phyloP scores from a whole-genome alignment of 1,284 basidiomycete genomes.

The Apiotrichum akiyoshidainum region DNA sequence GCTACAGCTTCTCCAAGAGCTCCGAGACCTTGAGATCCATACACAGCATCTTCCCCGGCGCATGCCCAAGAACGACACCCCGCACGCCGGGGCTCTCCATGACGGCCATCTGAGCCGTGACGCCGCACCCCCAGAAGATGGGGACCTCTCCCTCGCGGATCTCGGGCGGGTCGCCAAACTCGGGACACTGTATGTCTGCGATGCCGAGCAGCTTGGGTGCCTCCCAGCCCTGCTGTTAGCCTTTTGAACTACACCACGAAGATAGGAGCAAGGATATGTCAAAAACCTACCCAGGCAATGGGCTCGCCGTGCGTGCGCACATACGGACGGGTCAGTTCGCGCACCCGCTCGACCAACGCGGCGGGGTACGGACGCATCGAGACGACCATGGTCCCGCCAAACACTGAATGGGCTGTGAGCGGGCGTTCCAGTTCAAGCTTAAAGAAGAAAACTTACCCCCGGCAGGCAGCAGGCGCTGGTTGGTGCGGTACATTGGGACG shows the following conservation, averaged over 20 bases:
- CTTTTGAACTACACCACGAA: too few species aligned
- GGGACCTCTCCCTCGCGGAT: slow-evolving; percentile 37
- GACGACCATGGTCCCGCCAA: slow-evolving; percentile 38
- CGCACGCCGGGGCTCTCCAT: slow-evolving; percentile 23
- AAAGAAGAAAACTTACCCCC: slow-evolving; percentile 11
- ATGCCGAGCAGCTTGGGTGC: slow-evolving; percentile 33
- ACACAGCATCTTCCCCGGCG: slow-evolving; percentile 40
- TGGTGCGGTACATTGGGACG: slow-evolving; percentile 39
- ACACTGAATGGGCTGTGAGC: slow-evolving; percentile 18
- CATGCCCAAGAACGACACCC: slow-evolving; percentile 32
- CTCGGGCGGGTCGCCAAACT: slow-evolving; percentile 32
- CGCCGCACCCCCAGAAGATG: slow-evolving; percentile 45
- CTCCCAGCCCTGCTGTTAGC: slow-evolving; percentile 26
- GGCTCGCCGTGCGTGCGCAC: slow-evolving; percentile 40
- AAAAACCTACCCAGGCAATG: slow-evolving; percentile 29
- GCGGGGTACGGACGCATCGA: slow-evolving; percentile 41
- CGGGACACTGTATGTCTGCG: slow-evolving; percentile 27
- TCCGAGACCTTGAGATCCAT: slow-evolving; percentile 28
- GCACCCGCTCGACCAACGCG: slow-evolving; percentile 23
- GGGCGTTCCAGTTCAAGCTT: too few species aligned
- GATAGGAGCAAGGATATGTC: too few species aligned
- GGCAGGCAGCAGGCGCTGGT: slow-evolving; percentile 18
- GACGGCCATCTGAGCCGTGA: slow-evolving; percentile 37
- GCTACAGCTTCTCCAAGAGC: too few species aligned
- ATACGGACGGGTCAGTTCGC: slow-evolving; percentile 31